A percentile compares a stretch with the other conserved stretches of the same genome.
Conservation (phyloP, 306 rosid species). For the Mucuna pruriens region DNA sequence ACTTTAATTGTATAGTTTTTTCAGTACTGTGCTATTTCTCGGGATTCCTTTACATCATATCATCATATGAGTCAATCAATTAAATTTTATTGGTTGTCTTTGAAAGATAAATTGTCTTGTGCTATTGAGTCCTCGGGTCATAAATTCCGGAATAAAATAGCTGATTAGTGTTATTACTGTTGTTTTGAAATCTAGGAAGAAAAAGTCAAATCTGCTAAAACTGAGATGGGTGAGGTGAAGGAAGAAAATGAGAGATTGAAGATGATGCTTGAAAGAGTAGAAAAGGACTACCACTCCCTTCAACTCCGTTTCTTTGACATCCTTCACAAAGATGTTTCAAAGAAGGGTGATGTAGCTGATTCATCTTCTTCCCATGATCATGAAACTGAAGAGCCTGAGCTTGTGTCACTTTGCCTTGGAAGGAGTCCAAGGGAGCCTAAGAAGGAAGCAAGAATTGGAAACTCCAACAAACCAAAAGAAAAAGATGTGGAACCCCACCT, state of each 20-base stretch:
- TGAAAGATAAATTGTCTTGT: not conserved
- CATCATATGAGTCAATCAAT: not conserved
- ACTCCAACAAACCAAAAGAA: conserved; percentile 31
- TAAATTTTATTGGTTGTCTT: not conserved
- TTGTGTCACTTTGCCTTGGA: conserved; percentile 75
- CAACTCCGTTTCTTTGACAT: conserved; percentile 61
- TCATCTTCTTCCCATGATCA: conserved; percentile 30
- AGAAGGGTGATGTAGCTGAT: not conserved
- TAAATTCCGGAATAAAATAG: not conserved
- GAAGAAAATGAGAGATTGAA: conserved; percentile 82
- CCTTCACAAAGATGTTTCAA: conserved; percentile 43
- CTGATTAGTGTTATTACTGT: not conserved
- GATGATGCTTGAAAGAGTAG: conserved; percentile 50
- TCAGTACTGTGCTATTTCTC: not conserved
- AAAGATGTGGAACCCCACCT: conserved; percentile 45
- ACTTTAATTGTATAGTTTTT: not conserved
- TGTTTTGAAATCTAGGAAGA: conserved; percentile 47
- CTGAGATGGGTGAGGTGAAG: conserved; percentile 71
- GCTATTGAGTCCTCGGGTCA: not conserved
- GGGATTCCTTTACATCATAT: conserved; percentile 9
- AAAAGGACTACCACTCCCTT: conserved; percentile 66
- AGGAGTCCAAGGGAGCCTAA: conserved; percentile 44
- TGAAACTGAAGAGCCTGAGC: conserved; percentile 51
- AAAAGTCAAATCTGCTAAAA: conserved; percentile 52
- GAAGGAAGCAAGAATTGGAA: conserved; percentile 35